Percentiles rank a stretch among this genome's conserved stretches.
Conservation (phyloP, 192 early-diverging fungal genomes). For the Oehlia diaphana region DNA sequence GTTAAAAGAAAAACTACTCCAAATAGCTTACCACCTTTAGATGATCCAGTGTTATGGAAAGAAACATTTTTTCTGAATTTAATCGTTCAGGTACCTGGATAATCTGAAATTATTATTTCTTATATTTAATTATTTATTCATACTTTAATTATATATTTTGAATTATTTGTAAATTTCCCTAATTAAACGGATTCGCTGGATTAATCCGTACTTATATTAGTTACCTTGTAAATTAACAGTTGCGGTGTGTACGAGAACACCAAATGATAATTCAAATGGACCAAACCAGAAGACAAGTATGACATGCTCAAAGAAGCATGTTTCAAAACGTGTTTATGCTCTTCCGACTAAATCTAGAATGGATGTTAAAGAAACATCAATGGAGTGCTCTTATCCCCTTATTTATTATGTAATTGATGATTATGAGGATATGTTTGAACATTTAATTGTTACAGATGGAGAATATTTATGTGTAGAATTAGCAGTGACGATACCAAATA, state of each 20-base stretch:
- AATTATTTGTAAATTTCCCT: too few relatives aligned
- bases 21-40: slow-evolving; percentile 59
- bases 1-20: slow-evolving; percentile 75
- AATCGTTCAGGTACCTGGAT: slow-evolving; percentile 66
- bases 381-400: slow-evolving; percentile 87
- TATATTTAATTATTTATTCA: not conserved
- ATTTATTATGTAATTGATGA: slow-evolving; percentile 94
- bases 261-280: slow-evolving; percentile 28
- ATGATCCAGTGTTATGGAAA: slow-evolving; percentile 82
- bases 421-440: slow-evolving; percentile 87
- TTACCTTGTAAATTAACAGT: slow-evolving; percentile 89
- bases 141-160: too few relatives aligned
- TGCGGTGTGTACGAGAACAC: slow-evolving; percentile 71
- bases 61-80: slow-evolving; percentile 91
- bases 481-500: slow-evolving; percentile 70
- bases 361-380: slow-evolving; percentile 84
- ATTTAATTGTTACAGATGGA: slow-evolving; percentile 78
- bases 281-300: slow-evolving; percentile 52
- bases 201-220: slow-evolving; percentile 18
- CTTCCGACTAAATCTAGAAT: slow-evolving; percentile 89
- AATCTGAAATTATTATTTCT: slow-evolving; percentile 4
- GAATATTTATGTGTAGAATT: slow-evolving; percentile 93
- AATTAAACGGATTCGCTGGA: not conserved
- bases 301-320: slow-evolving; percentile 73
- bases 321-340: slow-evolving; percentile 81